Conservation (phyloP, 345 rosid genomes). For the Kernera saxatilis region DNA sequence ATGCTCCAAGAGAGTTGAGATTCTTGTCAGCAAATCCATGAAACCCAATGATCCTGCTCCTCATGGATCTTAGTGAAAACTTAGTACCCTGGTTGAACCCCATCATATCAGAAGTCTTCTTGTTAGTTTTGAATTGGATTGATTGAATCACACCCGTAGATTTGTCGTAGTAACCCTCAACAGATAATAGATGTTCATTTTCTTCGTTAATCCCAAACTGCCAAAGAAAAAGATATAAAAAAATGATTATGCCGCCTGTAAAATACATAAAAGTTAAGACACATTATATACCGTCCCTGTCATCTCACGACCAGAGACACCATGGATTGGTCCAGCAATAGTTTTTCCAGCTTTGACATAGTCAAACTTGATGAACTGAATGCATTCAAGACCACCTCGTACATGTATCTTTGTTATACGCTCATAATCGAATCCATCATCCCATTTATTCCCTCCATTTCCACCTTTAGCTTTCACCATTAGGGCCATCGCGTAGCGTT, state of each 20-base stretch:
- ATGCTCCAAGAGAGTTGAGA: constrained; percentile 20
- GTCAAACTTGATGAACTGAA: not conserved
- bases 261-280: not conserved
- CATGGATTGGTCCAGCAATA: not conserved
- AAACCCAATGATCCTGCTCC: constrained; percentile 13
- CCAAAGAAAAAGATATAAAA: not conserved
- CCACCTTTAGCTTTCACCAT: constrained; percentile 19
- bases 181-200: not conserved
- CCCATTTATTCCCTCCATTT: constrained; percentile 19
- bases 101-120: not conserved
- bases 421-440: constrained; percentile 1
- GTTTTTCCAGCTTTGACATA: not conserved
- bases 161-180: constrained; percentile 5
- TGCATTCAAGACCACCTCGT: not conserved
- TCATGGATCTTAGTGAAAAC: not conserved
- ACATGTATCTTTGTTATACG: constrained; percentile 1
- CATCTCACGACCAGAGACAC: not conserved
- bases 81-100: constrained; percentile 1
- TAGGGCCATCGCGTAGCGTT: not conserved
- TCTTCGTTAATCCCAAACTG: constrained; percentile 7
- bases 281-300: not conserved
- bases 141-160: not conserved
- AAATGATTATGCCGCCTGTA: not conserved
- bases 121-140: constrained; percentile 3
- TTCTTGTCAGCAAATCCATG: constrained; percentile 12